Conservation (phyloP, 2,329 filamentous ascomycete species). For the Exophiala bonariae region DNA sequence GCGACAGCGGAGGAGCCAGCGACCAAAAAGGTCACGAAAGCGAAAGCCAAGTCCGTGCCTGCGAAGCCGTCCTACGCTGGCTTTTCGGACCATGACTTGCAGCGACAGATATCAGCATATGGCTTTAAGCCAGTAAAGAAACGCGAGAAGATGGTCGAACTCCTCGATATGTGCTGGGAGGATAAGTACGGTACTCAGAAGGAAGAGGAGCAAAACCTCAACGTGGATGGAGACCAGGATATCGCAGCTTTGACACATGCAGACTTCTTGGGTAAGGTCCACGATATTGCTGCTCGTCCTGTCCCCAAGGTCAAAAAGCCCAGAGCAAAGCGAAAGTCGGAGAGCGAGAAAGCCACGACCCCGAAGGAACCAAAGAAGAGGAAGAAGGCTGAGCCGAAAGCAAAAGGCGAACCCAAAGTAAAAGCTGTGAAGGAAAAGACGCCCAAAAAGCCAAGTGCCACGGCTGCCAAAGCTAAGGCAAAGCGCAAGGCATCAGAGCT, state of each 20-base stretch:
- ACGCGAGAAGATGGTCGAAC: constrained; percentile 66
- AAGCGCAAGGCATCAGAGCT: constrained; percentile 5
- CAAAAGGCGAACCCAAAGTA: constrained; percentile 12
- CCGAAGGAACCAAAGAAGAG: constrained; percentile 22
- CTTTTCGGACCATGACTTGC: constrained; percentile 63
- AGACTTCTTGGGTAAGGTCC: constrained; percentile 27
- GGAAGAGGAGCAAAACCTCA: constrained; percentile 14
- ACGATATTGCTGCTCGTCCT: constrained; percentile 24
- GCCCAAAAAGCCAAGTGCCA: constrained; percentile 10
- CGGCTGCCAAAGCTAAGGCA: neutral
- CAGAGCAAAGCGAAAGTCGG: constrained; percentile 19
- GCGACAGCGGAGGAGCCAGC: neutral
- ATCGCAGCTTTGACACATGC: constrained; percentile 15
- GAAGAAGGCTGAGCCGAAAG: constrained; percentile 16
- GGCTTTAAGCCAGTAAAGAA: constrained; percentile 73
- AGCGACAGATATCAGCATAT: constrained; percentile 62
- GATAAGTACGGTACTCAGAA: constrained; percentile 47
- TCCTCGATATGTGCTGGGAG: constrained; percentile 71
- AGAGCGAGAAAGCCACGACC: constrained; percentile 3
- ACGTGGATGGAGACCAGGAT: neutral
- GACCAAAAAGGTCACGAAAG: neutral
- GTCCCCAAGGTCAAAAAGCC: constrained; percentile 24
- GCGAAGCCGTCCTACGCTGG: constrained; percentile 59
- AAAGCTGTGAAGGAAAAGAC: constrained; percentile 8
- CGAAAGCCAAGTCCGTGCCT: constrained; percentile 5